These are phyloP conservation scores for Astrothelium macrocarpum DNA, from an alignment of 495 filamentous ascomycete genomes.

Conservation along the genomic window DNA sequence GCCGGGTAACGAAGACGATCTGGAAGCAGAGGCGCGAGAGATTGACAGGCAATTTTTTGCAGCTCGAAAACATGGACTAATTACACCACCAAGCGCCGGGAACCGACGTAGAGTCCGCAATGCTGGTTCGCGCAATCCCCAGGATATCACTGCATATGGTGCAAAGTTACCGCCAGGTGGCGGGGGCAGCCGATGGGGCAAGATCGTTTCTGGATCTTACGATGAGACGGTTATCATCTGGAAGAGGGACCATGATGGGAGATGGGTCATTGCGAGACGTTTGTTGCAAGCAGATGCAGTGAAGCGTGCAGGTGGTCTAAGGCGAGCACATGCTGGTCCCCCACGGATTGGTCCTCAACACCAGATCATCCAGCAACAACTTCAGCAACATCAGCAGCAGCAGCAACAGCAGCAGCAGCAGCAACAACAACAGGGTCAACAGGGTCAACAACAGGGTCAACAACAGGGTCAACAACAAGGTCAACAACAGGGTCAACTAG, in stretches of 20 bases:
- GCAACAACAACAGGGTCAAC: too few species aligned
- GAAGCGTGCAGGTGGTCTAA: constrained; percentile 30
- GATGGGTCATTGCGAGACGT: constrained; percentile 63
- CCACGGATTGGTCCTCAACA: not conserved
- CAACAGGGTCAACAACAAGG: too few species aligned
- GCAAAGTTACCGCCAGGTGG: constrained; percentile 81
- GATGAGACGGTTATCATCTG: constrained; percentile 93
- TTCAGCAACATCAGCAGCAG: constrained; percentile 15
- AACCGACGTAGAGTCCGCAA: constrained; percentile 39
- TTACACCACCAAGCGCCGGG: constrained; percentile 34
- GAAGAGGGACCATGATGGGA: constrained; percentile 76
- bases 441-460: too few species aligned
- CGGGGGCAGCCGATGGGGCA: constrained; percentile 71
- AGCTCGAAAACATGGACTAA: constrained; percentile 52
- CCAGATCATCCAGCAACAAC: constrained; percentile 14
- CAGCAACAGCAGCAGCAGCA: too few species aligned
- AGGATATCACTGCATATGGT: constrained; percentile 66
- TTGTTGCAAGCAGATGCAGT: constrained; percentile 61
- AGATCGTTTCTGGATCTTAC: constrained; percentile 92
- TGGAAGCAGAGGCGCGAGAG: constrained; percentile 59
- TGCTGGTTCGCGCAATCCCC: constrained; percentile 63
- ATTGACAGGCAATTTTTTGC: constrained; percentile 62
- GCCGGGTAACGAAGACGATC: constrained; percentile 60
- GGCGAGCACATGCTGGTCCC: constrained; percentile 13
- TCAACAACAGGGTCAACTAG: constrained; percentile 17